Base-by-base conservation (phyloP, 2,329 filamentous ascomycete genomes). In the Aspergillus novofumigatus region DNA sequence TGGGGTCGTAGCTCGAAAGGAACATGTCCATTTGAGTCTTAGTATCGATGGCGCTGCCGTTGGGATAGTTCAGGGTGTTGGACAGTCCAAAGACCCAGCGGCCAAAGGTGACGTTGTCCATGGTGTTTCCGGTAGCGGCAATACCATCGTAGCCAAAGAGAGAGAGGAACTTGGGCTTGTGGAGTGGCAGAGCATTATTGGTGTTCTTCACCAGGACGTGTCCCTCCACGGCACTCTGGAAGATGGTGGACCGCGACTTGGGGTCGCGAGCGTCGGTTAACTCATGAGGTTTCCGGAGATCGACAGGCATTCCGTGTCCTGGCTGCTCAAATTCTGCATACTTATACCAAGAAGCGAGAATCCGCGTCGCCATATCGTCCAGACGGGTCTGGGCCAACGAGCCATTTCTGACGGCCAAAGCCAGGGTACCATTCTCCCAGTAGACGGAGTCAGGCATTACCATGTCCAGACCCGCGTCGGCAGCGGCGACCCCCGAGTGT, bases 381-480 rank as follows among this genome's bases (percentile, higher is more conserved):
- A 61, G 49, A 2, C 59, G 51, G 11, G 45, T 32, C 4, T 42
- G 29, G 4, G 52, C 14, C 6, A 61, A 25, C 3, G 54, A 57
- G 25, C 59, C 59, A 14, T 61, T 61, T 3, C 17, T 25, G 26
- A 61, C 59, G 7, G 59, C 59, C 20, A 35, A 14, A 3, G 52
- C 50, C 9, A 59, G 44, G n/a, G 32, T 38, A 3, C 32, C 53
- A n/a, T 52, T 45, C 17, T 49, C 53, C 56, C 56, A 58, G 28
- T 50, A 58, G 14, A n/a, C 4, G 2, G 56, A 56, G 25, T 25
- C n/a, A 8, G 49, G 50, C 53, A 56, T 58, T 45, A 91, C 32
- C 32, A 38, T 38, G 72, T 94, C 91, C 35, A 93, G 78, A 49
- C 90, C 90, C 23, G 89, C 89, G 35, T 84, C 78, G 6, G 89